Percentiles rank a stretch among this genome's conserved stretches.
Conservation (phyloP, 2,329 filamentous ascomycete species). For the Sordariomycetes sp. region DNA sequence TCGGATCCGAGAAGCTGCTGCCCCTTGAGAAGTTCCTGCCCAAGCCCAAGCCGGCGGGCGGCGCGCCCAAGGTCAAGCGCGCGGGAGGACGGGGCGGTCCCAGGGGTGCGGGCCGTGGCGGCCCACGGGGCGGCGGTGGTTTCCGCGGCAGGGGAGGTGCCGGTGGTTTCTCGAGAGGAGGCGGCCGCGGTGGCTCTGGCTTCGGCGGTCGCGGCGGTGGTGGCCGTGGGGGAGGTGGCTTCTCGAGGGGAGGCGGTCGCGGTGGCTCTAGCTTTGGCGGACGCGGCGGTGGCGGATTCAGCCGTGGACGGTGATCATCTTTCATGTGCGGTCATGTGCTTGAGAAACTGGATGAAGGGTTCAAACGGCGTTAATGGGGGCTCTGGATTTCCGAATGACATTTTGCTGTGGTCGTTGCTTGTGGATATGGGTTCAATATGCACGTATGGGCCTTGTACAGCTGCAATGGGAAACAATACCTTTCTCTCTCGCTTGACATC, state of each 20-base stretch:
- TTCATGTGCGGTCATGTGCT: no score
- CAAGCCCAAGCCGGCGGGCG: slow-evolving; percentile 70
- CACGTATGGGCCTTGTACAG: no score
- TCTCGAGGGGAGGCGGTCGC: slow-evolving; percentile 9
- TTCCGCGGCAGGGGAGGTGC: slow-evolving; percentile 10
- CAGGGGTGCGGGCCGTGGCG: slow-evolving; percentile 8
- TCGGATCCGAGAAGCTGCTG: slow-evolving; percentile 86
- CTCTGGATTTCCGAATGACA: no score
- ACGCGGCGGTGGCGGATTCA: slow-evolving; percentile 10
- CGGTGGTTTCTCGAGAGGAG: slow-evolving; percentile 5
- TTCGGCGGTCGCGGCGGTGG: slow-evolving; percentile 9
- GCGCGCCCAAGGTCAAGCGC: slow-evolving; percentile 53
- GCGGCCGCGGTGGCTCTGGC: slow-evolving; percentile 10
- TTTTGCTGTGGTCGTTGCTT: no score
- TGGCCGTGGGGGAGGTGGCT: slow-evolving; percentile 7
- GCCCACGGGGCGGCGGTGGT: slow-evolving; percentile 6
- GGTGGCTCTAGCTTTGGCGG: no score
- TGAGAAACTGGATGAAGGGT: no score
- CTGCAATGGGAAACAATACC: no score
- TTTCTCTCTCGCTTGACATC: no score
- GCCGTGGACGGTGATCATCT: no score
- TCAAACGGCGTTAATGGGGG: no score
- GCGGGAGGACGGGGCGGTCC: slow-evolving; percentile 40
- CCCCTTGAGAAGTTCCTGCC: slow-evolving; percentile 94
- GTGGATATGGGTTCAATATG: no score